Percentiles rank a stretch among this genome's conserved stretches.
phyloP scores from a whole-genome alignment of 2,329 filamentous ascomycete genomes.

The Colletotrichum zoysiae region DNA sequence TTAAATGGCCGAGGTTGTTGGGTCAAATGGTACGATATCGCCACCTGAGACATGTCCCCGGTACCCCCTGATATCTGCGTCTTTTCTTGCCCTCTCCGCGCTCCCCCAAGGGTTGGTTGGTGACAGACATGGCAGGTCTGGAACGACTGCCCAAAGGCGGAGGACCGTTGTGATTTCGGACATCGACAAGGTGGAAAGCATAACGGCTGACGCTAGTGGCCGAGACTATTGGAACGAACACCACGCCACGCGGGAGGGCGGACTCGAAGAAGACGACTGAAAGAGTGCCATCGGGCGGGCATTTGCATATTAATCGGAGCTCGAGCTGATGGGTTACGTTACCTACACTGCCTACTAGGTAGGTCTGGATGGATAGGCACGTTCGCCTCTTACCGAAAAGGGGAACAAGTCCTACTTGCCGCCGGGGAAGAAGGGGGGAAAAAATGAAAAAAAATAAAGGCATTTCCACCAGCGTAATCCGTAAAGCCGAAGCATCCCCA shows the following conservation, averaged over 20 bases:
- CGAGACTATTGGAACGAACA: constrained; percentile 24
- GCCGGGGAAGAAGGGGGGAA: neutral
- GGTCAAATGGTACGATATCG: constrained; percentile 30
- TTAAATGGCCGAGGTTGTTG: constrained; percentile 23
- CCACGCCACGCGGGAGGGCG: neutral
- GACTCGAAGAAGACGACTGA: neutral
- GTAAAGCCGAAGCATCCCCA: constrained; percentile 5
- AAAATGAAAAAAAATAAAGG: neutral
- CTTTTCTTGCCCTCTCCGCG: constrained; percentile 3
- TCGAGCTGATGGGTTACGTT: neutral
- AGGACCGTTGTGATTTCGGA: constrained; percentile 8
- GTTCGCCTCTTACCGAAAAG: constrained; percentile 3
- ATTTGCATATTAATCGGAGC: constrained; percentile 7
- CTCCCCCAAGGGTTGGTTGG: constrained; percentile 11
- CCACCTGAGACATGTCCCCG: constrained; percentile 24
- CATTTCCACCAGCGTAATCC: neutral
- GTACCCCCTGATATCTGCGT: constrained; percentile 5
- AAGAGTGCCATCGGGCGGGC: neutral
- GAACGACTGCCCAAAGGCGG: constrained; percentile 11
- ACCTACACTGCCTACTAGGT: neutral
- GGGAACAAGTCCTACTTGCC: constrained; percentile 28
- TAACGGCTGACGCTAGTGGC: constrained; percentile 30
- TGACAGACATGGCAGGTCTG: constrained; percentile 30
- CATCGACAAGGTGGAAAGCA: neutral
- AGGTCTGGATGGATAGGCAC: neutral